Evolutionary conservation across 805 yeast species (phyloP).

Genomic region (Candida parachauliodes): DNA sequence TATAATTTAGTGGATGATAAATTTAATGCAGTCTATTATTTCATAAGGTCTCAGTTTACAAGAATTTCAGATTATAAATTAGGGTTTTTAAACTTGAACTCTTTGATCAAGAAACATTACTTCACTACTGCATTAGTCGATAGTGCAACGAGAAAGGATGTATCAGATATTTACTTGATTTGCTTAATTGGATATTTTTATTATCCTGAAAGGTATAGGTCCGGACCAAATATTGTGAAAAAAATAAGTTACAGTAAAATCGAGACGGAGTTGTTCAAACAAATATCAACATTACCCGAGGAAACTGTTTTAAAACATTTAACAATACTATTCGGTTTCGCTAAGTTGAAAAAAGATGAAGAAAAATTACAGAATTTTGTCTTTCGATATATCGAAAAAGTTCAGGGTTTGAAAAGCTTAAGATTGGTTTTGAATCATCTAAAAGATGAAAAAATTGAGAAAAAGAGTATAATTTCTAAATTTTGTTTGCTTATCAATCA

Average conservation of each 20-base stretch:
- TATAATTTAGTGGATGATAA: slow-evolving; percentile 40
- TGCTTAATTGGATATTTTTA: slow-evolving; percentile 42
- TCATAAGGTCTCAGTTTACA: slow-evolving; percentile 53
- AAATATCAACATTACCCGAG: slow-evolving; percentile 12
- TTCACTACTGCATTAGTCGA: slow-evolving; percentile 25
- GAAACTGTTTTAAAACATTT: slow-evolving; percentile 21
- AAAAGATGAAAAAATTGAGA: slow-evolving; percentile 37
- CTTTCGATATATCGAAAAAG: slow-evolving; percentile 19
- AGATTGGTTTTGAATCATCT: slow-evolving; percentile 59
- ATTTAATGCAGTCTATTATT: slow-evolving; percentile 48
- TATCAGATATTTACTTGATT: slow-evolving; percentile 23
- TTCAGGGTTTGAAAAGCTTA: slow-evolving; percentile 19
- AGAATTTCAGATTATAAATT: slow-evolving; percentile 44
- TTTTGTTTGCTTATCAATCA: not conserved
- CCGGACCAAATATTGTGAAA: slow-evolving; percentile 18
- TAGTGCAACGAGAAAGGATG: slow-evolving; percentile 13
- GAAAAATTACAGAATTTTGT: slow-evolving; percentile 12
- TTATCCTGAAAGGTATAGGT: slow-evolving; percentile 30
- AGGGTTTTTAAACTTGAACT: slow-evolving; percentile 46
- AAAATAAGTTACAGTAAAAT: slow-evolving; percentile 20
- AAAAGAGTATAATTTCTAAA: slow-evolving; percentile 1
- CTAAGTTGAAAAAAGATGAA: slow-evolving; percentile 10
- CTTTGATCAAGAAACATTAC: slow-evolving; percentile 34
- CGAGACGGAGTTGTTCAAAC: slow-evolving; percentile 21
- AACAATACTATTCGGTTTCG: slow-evolving; percentile 20